Percentiles rank a stretch among this genome's conserved stretches.
Conservation (phyloP, 2,329 filamentous ascomycete genomes). For the Penicillium sp. region DNA sequence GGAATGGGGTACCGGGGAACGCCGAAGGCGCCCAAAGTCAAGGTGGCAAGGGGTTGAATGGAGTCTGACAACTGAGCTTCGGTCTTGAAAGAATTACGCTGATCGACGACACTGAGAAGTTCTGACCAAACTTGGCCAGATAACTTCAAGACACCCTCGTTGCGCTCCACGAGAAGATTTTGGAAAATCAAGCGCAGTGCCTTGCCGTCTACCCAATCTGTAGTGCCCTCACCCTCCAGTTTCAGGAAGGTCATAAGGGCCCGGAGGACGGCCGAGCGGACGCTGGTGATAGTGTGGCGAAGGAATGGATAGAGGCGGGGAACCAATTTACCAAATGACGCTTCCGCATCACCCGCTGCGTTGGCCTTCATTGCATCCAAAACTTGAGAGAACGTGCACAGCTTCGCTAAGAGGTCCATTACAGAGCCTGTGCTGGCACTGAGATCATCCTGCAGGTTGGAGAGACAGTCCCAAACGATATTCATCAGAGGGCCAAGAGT, state of each 20-base stretch:
- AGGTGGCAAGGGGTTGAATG: constrained; percentile 73
- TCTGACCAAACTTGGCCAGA: constrained; percentile 86
- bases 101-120: constrained; percentile 64
- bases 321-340: constrained; percentile 88
- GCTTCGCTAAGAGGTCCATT: constrained; percentile 94
- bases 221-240: constrained; percentile 72
- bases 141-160: constrained; percentile 73
- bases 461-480: constrained; percentile 96
- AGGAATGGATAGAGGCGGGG: constrained; percentile 94
- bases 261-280: constrained; percentile 86
- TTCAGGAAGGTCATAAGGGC: constrained; percentile 89
- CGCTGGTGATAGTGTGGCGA: constrained; percentile 93
- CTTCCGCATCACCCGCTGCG: constrained; percentile 73
- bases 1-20: constrained; percentile 85
- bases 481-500: constrained; percentile 79
- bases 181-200: constrained; percentile 88
- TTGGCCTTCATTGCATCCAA: constrained; percentile 90
- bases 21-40: constrained; percentile 87
- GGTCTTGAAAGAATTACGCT: constrained; percentile 59
- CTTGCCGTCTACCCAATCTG: constrained; percentile 88
- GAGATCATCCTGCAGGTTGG: constrained; percentile 92
- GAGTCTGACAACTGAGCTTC: constrained; percentile 70
- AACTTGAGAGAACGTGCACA: constrained; percentile 91
- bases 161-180: constrained; percentile 89
- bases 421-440: constrained; percentile 97